A percentile compares a stretch with the other conserved stretches of the same genome.
Conservation (phyloP, 2,329 filamentous ascomycete genomes). For the Diaporthe nobilis region DNA sequence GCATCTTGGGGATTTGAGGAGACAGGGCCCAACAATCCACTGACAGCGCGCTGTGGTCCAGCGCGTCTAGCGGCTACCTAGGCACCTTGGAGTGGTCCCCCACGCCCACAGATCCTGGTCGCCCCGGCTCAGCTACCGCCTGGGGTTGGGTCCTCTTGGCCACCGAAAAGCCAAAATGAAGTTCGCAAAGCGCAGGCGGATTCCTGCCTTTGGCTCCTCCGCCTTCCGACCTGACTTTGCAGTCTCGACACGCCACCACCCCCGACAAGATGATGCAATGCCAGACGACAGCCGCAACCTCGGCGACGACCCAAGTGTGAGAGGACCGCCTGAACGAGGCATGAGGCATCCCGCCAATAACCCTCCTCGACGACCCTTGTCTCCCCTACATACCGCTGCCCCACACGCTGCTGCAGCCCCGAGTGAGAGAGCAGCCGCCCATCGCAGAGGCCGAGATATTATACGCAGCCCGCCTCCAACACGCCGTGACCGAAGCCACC, state of each 20-base stretch:
- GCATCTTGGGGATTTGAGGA: background rate
- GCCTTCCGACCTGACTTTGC: slow-evolving; percentile 24
- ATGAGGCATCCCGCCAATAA: slow-evolving; percentile 46
- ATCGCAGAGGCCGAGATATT: slow-evolving; percentile 41
- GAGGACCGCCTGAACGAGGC: slow-evolving; percentile 53
- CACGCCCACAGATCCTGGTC: slow-evolving; percentile 39
- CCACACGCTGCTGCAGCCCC: slow-evolving; percentile 46
- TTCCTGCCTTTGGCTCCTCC: slow-evolving; percentile 35
- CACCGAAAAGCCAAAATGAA: slow-evolving; percentile 51
- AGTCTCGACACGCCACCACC: slow-evolving; percentile 43
- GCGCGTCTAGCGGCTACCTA: slow-evolving; percentile 41
- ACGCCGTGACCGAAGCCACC: slow-evolving; percentile 44
- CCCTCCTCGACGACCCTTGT: slow-evolving; percentile 49
- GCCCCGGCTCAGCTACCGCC: slow-evolving; percentile 33
- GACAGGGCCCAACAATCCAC: slow-evolving; percentile 5
- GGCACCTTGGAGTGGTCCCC: slow-evolving; percentile 9
- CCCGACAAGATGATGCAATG: slow-evolving; percentile 57
- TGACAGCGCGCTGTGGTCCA: slow-evolving; percentile 24
- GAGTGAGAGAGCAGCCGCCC: slow-evolving; percentile 39
- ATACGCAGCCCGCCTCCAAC: slow-evolving; percentile 45
- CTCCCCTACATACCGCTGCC: slow-evolving; percentile 47
- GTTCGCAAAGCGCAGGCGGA: slow-evolving; percentile 46
- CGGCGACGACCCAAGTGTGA: slow-evolving; percentile 53
- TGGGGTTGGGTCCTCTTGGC: slow-evolving; percentile 33
- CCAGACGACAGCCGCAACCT: slow-evolving; percentile 55